Evolutionary conservation across 306 rosid species (phyloP), one percentile per base, ranked within the genome.

Genomic region (Vigna hirtella): DNA sequence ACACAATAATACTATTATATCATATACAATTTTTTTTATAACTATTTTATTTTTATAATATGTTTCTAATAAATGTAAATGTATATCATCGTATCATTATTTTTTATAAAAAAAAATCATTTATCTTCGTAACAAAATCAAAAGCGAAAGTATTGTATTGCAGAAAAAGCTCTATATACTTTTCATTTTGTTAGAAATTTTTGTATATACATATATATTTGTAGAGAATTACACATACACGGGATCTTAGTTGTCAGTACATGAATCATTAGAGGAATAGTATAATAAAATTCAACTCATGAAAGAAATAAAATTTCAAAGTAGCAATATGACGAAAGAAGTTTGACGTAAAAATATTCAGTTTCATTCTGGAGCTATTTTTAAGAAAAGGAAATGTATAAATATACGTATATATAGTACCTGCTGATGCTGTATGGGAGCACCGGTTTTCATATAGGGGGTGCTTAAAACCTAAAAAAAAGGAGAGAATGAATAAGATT

Each of bases 401-500:
- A 6, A 22, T 15, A 20, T 76, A 72, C 14, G 38, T 73, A 70
- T 66, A 40, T 73, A 70, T 66, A 40, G 24, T 79, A 91, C 97
- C 88, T 92, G 96, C 26, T 86, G 97, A 76, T 89, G 95, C 53
- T 88, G 98, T 68, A 87, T 72, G 65, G 89, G 85, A 79, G 90
- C 91, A 83, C 97, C 99, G 86, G 86, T 91, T 86, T 96, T 96
- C 97, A 93, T 90, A 84, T 93, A 96, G 13, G 99, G 98, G 24
- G 90, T 88, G 85, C 97, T 96, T 73, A 96, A 85, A 70, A 87
- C 90, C 99, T 80, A 2, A 30, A 14, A 30, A 14, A 70, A 26
- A 64, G 12, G 11, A 70, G 1, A 26, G 70, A 45, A 65, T 9
- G 38, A 59, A 40, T 47, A 55, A 48, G 51, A 50, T 52, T 22